Base-by-base conservation (phyloP, 1,139 yeast species). In the Geotrichum fermentans region DNA sequence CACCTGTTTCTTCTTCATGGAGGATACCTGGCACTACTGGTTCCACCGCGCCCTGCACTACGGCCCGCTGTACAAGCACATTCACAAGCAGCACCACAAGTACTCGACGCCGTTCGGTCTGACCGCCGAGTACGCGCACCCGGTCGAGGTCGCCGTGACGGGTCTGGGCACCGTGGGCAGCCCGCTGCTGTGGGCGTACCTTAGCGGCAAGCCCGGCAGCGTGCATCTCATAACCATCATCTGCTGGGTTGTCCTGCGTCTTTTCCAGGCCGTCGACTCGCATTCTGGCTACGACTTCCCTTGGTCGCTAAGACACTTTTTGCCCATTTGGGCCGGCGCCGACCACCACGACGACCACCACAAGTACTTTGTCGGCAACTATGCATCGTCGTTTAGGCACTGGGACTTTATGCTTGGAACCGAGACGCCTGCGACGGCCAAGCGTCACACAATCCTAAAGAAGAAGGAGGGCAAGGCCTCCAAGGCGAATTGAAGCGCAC, bases 201-300 rank as follows among this genome's bases (percentile, higher is more conserved):
- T 85, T 56, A 30, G 34, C 14, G 13, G 34, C n/a, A 4, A 5
- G 13, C 77, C 83, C 29, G 73, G 79, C 52, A 69, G 80, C 61
- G 74, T 89, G 63, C 97, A 90, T 66, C 71, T 90, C 58, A 80
- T 87, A 68, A 90, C 97, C 6, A 78, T 90, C 54, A 79, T 87
- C 60, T 59, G 80, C 45, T 90, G 97, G 97, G 84, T 90, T 60
- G 77, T 85, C n/a, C 68, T 87, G 58, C 79, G 97, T 65, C 78
- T 90, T 58, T 81, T 83, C 71, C 97, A 90, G 71, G 97, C 97
- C 7, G 89, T 90, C 50, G 97, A 90, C 66, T 84, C 97, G 29
- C 97, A 90, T 68, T 88, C 97, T 1, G 97, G 97, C 51, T 90
- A 90, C 69, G 97, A 90, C 63, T 90, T 90, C 78, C 97, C 97